Evolutionary conservation across 2,329 filamentous ascomycete genomes (phyloP), one percentile per base, ranked within the genome.

Genomic region (Trichothecium roseum): DNA sequence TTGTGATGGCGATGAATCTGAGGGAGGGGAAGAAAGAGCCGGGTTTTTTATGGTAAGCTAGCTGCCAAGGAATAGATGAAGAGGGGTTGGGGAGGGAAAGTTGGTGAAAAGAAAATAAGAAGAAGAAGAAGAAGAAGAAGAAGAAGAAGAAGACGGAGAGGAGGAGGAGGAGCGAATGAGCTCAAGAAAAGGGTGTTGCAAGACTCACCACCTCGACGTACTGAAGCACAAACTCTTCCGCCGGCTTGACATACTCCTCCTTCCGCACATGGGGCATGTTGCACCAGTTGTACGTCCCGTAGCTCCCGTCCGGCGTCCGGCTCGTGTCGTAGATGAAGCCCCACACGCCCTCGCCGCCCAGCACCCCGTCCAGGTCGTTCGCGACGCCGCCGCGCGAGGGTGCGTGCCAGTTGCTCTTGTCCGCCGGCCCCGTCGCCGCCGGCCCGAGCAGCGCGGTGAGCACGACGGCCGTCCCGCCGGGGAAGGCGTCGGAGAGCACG

Each of bases 181-280:
- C n/a, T n/a, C n/a, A n/a, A n/a, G n/a, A n/a, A n/a, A n/a, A n/a
- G n/a, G n/a, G n/a, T n/a, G n/a, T n/a, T n/a, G n/a, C n/a, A n/a
- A n/a, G n/a, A n/a, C 68, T 55, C 56, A 83, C 76, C 47, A 88
- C 62, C 58, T 89, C 84, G 7, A 89, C 83, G 51, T 88, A 89
- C 47, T 70, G 60, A 34, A 91, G 60, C 46, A 77, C 63, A 50
- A 74, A 86, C n/a, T 69, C 70, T 0, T 56, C 43, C 2, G 60
- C 47, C 0, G 70, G 62, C 40, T 57, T 66, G 12, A 66, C 54
- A 50, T 91, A 91, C 48, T 84, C 81, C 12, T 57, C 56, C 16
- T 54, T 59, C 22, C 83, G 69, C n/a, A 84, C 80, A 58, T 89
- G 85, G 1, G 85, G 84, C 83, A 91, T 91, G 50, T 91, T 88